Conservation (phyloP, 345 rosid genomes). For the Populus nigra region DNA sequence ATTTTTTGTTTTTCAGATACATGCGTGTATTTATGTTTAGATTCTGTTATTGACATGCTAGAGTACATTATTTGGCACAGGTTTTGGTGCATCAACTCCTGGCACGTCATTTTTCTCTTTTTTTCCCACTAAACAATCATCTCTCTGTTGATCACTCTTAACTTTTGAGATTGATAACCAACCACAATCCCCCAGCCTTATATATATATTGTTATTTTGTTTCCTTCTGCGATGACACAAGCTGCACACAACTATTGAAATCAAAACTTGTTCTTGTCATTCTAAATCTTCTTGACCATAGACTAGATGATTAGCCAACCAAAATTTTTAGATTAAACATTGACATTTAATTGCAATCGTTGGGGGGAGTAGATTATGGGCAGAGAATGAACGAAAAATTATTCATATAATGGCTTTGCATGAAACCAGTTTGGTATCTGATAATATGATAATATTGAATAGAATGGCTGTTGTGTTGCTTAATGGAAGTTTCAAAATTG, state of each 20-base stretch:
- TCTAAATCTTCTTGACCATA: neutral
- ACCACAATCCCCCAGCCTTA: neutral
- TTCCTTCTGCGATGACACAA: too few species aligned
- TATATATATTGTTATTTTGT: too few species aligned
- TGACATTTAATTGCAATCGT: too few species aligned
- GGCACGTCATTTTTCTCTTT: neutral
- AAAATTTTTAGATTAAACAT: neutral
- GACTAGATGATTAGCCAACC: neutral
- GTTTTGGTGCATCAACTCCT: too few species aligned
- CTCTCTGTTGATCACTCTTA: neutral
- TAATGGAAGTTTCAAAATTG: too few species aligned
- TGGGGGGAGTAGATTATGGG: neutral
- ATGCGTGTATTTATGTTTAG: too few species aligned
- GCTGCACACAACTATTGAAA: neutral
- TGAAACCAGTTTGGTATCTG: neutral
- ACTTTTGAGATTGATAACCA: neutral
- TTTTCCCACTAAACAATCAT: neutral
- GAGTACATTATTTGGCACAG: too few species aligned
- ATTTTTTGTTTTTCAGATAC: too few species aligned
- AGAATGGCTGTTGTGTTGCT: too few species aligned
- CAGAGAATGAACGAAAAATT: neutral
- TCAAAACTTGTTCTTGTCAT: neutral
- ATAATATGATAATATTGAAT: too few species aligned
- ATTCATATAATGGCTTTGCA: neutral
- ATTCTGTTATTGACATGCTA: too few species aligned